Percentiles rank a stretch among this genome's conserved stretches.
Evolutionary conservation across 805 yeast genomes (phyloP).

Genomic region (Alloascoidea africana): DNA sequence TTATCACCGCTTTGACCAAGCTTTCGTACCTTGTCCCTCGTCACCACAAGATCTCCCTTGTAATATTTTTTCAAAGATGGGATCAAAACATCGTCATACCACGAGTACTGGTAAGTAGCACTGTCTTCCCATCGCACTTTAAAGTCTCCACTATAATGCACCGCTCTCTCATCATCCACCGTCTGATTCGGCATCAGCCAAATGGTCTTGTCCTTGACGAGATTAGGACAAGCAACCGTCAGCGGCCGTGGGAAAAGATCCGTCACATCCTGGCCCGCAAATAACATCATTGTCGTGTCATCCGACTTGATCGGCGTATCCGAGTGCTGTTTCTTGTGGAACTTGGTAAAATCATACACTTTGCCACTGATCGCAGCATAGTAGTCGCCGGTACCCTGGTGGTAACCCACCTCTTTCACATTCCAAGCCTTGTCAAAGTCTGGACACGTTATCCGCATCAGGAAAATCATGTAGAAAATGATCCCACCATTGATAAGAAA

Average conservation of each 20-base stretch:
- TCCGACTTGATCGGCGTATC: constrained; percentile 20
- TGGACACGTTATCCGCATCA: constrained; percentile 23
- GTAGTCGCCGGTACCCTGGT: constrained; percentile 20
- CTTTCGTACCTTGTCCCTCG: constrained; percentile 11
- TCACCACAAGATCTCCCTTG: constrained; percentile 22
- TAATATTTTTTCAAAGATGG: constrained; percentile 19
- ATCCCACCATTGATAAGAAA: constrained; percentile 20
- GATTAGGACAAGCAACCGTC: constrained; percentile 21
- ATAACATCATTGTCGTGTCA: constrained; percentile 16
- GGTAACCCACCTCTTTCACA: constrained; percentile 17
- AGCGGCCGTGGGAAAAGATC: constrained; percentile 25
- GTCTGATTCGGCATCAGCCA: constrained; percentile 17
- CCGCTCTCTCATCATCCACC: constrained; percentile 11
- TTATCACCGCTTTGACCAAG: constrained; percentile 11
- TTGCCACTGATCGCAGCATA: constrained; percentile 23
- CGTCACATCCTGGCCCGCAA: constrained; percentile 23
- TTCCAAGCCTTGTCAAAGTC: constrained; percentile 25
- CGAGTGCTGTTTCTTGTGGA: constrained; percentile 23
- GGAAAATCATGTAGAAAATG: constrained; percentile 25
- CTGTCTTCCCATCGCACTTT: constrained; percentile 14
- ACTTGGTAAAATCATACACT: constrained; percentile 24
- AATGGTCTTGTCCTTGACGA: constrained; percentile 18
- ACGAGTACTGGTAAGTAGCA: constrained; percentile 17
- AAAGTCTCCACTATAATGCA: constrained; percentile 18
- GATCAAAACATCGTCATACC: constrained; percentile 20